Conservation (phyloP, 2,329 filamentous ascomycete genomes). For the Cryphonectria nitschkei region DNA sequence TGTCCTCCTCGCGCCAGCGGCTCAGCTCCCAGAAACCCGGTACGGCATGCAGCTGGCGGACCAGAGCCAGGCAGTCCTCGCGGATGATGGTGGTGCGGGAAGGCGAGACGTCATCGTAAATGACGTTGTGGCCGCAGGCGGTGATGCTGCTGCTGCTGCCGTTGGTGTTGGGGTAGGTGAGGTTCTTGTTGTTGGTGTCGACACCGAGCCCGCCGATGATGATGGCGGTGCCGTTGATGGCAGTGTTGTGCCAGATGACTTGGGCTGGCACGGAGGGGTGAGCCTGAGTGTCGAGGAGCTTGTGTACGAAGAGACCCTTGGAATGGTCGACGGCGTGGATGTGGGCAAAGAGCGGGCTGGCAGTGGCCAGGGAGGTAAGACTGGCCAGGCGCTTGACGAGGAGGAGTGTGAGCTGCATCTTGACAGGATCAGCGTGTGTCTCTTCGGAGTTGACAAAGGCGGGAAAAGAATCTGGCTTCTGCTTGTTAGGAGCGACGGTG, state of each 20-base stretch:
- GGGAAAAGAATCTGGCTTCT: not conserved
- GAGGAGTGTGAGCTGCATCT: not conserved
- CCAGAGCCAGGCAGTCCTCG: conserved; percentile 7
- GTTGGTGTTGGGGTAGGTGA: not conserved
- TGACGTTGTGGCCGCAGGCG: conserved; percentile 8
- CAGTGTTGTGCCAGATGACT: conserved; percentile 10
- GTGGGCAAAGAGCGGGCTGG: not conserved
- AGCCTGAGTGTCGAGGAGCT: not conserved
- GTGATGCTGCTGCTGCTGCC: conserved; percentile 7
- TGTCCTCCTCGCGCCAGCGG: not conserved
- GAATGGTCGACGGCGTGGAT: no score
- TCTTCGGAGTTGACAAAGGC: not conserved
- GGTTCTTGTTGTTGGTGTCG: not conserved
- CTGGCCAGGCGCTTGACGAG: not conserved
- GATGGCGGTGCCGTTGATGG: not conserved
- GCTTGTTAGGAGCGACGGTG: not conserved
- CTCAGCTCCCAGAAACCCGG: conserved; percentile 16
- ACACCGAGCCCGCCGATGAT: not conserved
- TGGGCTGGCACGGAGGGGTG: not conserved
- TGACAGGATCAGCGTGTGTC: not conserved
- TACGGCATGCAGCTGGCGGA: not conserved
- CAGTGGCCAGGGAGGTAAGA: not conserved
- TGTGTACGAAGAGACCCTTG: not conserved
- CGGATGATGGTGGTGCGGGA: conserved; percentile 15
- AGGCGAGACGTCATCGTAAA: conserved; percentile 14